Evolutionary conservation across 2,329 filamentous ascomycete genomes (phyloP).

Genomic region (Venturia effusa): DNA sequence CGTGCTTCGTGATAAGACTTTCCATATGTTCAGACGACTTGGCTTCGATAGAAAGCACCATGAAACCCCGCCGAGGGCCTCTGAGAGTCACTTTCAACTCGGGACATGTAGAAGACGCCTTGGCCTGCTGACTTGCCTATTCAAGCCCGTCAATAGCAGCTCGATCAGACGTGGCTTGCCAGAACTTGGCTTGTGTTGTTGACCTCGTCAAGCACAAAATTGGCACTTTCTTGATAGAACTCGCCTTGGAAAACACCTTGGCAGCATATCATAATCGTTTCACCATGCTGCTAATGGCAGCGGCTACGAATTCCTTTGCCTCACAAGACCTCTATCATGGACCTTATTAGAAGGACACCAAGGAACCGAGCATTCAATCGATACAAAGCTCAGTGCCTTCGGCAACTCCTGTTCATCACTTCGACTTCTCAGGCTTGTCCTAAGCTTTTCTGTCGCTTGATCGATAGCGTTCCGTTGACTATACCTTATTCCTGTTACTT

Average conservation of each 20-base stretch:
- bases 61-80: not conserved
- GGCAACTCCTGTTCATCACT: not conserved
- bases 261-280: not conserved
- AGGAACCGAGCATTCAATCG: not conserved
- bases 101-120: not conserved
- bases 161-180: not conserved
- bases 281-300: not conserved
- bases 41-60: not conserved
- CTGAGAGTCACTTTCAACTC: not conserved
- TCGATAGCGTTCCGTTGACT: conserved; percentile 5
- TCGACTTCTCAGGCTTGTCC: not conserved
- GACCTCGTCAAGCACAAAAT: not conserved
- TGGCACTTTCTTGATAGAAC: not conserved
- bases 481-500: not conserved
- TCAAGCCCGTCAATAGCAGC: not conserved
- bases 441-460: conserved; percentile 3
- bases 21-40: not conserved
- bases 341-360: not conserved
- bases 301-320: not conserved
- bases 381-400: not conserved
- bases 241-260: not conserved
- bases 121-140: not conserved
- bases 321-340: not conserved
- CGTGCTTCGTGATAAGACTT: not conserved
- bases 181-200: not conserved